Percentiles rank a stretch among this genome's conserved stretches.
These are phyloP conservation scores for Paramarasmius palmivorus DNA, from an alignment of 1,284 basidiomycete genomes.

Conservation along the genomic window DNA sequence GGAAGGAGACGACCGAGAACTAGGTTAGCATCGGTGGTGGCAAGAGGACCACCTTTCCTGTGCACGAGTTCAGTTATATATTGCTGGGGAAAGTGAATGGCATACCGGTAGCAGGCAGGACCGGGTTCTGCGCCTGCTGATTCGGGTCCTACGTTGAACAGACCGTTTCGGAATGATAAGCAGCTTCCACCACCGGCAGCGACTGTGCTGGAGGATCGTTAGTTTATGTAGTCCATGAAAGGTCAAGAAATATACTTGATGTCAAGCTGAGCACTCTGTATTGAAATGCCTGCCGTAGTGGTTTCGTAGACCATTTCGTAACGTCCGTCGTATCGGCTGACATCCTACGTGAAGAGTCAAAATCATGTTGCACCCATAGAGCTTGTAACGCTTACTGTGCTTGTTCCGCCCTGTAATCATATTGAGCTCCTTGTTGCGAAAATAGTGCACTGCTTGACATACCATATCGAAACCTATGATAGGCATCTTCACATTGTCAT, in stretches of 20 bases:
- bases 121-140: not conserved
- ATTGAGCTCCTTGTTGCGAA: too few species aligned
- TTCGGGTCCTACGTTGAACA: slow-evolving; percentile 10
- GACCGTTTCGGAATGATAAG: slow-evolving; percentile 6
- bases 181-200: slow-evolving; percentile 8
- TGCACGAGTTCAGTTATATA: not conserved
- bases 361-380: not conserved
- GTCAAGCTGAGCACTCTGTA: slow-evolving; percentile 4
- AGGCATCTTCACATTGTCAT: slow-evolving; percentile 4
- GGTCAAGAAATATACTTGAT: not conserved
- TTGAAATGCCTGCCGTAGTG: slow-evolving; percentile 5
- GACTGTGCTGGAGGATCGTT: not conserved
- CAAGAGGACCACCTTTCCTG: not conserved
- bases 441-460: not conserved
- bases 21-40: slow-evolving; percentile 70
- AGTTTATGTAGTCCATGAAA: too few species aligned
- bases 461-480: slow-evolving; percentile 7
- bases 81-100: not conserved
- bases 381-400: too few species aligned
- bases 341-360: slow-evolving; percentile 2
- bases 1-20: slow-evolving; percentile 73
- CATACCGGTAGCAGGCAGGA: slow-evolving; percentile 6
- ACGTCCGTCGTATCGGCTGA: slow-evolving; percentile 7
- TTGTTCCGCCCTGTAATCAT: too few species aligned
- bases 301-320: slow-evolving; percentile 7